Base-by-base conservation (phyloP, 2,329 filamentous ascomycete genomes). In the Alternaria viburni region DNA sequence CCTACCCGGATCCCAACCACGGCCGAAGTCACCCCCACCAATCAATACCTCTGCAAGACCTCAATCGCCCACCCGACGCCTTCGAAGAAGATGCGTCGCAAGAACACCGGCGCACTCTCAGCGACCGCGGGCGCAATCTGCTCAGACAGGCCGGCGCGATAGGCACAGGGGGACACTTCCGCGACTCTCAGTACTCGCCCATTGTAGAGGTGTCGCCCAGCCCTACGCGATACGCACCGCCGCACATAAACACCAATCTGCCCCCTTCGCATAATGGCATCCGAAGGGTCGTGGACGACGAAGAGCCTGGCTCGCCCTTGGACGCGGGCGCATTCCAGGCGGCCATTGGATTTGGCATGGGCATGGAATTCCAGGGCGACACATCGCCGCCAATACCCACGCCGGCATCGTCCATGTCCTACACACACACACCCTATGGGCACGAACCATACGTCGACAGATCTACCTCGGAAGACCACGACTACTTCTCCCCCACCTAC, bases 11-110 rank as follows among this genome's bases (percentile, higher is more conserved):
- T 70, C 79, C 82, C 54, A 76, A 77, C 62, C 81, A 83, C 71
- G 80, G 83, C 65, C 81, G 83, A 68, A 80, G 81, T 66, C 83
- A 85, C 26, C 80, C 81, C 61, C 82, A 84, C 63, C 86, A 87
- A 73, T 90, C 90, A 66, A 94, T 96, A 81, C 91, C 91, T 63
- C 83, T 95, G 62, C 89, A 89, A 79, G 87, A 83, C 70, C 79
- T 84, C 63, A 78, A 79, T 67, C 78, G 77, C 51, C 79, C 79
- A 65, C 78, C 77, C 21, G 79, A 80, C 64, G 70, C 78, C 36
- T 62, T 77, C 51, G 71, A 76, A 47, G 66, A 74, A 26, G 63
- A 69, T 61, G 73, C 73, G 54, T 68, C 74, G 55, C 67, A 72
- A 17, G 70, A 77, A 58, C 74, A 79, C 61, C 81, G 83, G 68